A percentile compares a stretch with the other conserved stretches of the same genome.
Evolutionary conservation across 176 grass and related monocot species (phyloP).

Genomic region (Phoenix dactylifera): DNA sequence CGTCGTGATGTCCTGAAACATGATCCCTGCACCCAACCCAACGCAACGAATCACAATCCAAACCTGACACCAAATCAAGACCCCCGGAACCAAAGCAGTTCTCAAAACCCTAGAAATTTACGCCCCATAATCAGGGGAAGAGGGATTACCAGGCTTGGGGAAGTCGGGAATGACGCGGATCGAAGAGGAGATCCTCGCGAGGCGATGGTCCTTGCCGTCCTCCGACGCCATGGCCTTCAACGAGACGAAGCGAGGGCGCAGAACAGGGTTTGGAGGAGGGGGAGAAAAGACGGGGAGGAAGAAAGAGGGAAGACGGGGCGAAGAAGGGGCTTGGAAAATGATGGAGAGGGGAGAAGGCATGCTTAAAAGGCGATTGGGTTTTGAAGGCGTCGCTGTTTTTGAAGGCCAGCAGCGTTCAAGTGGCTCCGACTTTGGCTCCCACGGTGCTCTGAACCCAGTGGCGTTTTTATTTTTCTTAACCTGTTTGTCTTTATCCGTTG

Average conservation of each 20-base stretch:
- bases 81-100: neutral
- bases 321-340: neutral
- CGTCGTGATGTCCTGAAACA: conserved; percentile 97
- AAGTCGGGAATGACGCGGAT: conserved; percentile 93
- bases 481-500: too few species aligned
- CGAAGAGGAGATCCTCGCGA: conserved; percentile 52
- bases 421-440: too few species aligned
- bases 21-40: conserved; percentile 36
- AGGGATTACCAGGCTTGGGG: conserved; percentile 65
- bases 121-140: neutral
- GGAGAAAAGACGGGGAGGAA: neutral
- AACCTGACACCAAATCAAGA: neutral
- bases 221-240: conserved; percentile 32
- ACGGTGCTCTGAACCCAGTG: too few species aligned
- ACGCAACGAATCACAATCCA: neutral
- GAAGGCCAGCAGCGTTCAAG: too few species aligned
- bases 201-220: conserved; percentile 31
- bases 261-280: neutral
- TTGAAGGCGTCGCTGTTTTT: too few species aligned
- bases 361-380: neutral
- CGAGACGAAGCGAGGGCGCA: neutral
- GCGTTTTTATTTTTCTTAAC: too few species aligned
- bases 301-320: conserved; percentile 1
- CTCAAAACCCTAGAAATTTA: neutral
- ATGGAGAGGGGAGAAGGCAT: conserved; percentile 9